Evolutionary conservation across 352 stramenopile genomes (phyloP).

Genomic region (Globisporangium sylvaticum): DNA sequence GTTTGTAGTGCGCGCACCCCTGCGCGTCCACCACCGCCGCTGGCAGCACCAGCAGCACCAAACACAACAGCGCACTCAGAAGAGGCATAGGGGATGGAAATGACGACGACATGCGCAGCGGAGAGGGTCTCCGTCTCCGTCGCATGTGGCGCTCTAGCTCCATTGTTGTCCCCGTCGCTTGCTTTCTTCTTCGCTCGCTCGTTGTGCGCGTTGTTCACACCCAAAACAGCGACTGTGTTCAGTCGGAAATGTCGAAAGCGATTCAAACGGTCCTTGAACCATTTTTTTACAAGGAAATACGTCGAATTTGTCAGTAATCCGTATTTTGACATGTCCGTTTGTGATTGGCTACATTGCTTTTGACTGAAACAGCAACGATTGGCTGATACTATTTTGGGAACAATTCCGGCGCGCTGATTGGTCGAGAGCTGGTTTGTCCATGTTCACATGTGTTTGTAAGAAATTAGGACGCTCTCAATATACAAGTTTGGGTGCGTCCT

Average conservation of each 20-base stretch:
- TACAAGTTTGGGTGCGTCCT: no score
- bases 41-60: slow-evolving; percentile 11
- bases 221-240: background rate
- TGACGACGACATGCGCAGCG: background rate
- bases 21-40: slow-evolving; percentile 14
- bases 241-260: background rate
- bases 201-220: background rate
- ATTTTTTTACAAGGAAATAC: background rate
- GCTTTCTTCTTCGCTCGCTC: background rate
- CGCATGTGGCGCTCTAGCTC: background rate
- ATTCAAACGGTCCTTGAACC: background rate
- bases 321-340: background rate
- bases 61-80: background rate
- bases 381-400: no score
- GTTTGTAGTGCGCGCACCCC: slow-evolving; percentile 28
- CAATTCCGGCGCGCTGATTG: no score
- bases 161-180: background rate
- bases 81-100: background rate
- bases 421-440: no score
- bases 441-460: no score
- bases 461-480: no score
- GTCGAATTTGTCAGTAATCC: no score
- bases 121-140: background rate
- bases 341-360: no score
- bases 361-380: no score